Evolutionary conservation across 2,329 filamentous ascomycete species (phyloP).

Genomic region (Lachnellula cervina): DNA sequence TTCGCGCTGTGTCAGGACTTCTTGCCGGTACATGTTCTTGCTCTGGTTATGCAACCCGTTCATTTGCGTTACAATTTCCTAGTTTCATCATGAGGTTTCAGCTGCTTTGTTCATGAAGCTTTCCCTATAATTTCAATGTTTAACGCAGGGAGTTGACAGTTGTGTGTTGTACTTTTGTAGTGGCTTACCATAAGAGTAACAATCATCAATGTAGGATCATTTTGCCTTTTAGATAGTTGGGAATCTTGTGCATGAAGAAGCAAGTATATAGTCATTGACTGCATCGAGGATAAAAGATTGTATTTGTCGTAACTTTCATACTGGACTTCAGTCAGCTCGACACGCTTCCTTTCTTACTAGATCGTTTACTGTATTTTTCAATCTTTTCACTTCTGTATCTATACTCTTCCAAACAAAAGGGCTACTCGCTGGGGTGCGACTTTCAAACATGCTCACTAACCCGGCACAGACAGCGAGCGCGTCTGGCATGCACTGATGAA

Average conservation of each 20-base stretch:
- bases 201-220: too few species aligned
- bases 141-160: too few species aligned
- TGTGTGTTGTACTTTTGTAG: too few species aligned
- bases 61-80: background rate
- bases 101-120: background rate
- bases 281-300: constrained; percentile 8
- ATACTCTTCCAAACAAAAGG: constrained; percentile 26
- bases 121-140: background rate
- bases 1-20: background rate
- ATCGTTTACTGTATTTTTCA: too few species aligned
- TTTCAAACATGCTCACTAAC: constrained; percentile 23
- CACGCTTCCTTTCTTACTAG: too few species aligned
- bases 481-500: constrained; percentile 27
- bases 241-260: constrained; percentile 22
- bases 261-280: constrained; percentile 17
- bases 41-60: too few species aligned
- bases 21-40: too few species aligned
- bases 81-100: background rate
- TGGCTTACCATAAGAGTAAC: too few species aligned
- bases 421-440: constrained; percentile 17
- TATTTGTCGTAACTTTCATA: constrained; percentile 3
- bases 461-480: constrained; percentile 26
- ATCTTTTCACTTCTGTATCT: constrained; percentile 17
- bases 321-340: background rate
- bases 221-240: background rate